These are phyloP conservation scores for Fusarium avenaceum DNA, from an alignment of 2,329 filamentous ascomycete genomes.

Conservation along the genomic window DNA sequence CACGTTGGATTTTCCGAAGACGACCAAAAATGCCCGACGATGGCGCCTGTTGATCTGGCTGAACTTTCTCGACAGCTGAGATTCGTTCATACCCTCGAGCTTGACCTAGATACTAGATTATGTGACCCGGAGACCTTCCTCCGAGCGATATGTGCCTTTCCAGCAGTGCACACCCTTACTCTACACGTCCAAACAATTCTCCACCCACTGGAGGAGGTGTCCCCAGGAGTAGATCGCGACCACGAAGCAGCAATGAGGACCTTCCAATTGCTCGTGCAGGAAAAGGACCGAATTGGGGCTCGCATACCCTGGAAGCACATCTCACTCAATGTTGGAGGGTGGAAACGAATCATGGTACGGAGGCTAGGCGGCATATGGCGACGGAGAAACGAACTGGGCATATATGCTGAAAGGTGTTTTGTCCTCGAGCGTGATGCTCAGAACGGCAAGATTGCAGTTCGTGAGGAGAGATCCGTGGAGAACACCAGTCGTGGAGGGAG, in stretches of 20 bases:
- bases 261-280: conserved; percentile 52
- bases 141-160: conserved; percentile 56
- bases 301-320: conserved; percentile 56
- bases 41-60: conserved; percentile 53
- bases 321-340: conserved; percentile 64
- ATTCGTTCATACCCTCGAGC: conserved; percentile 58
- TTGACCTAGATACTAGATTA: conserved; percentile 61
- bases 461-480: conserved; percentile 50
- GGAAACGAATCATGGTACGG: conserved; percentile 61
- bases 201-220: conserved; percentile 49
- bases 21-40: conserved; percentile 58
- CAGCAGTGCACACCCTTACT: conserved; percentile 56
- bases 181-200: conserved; percentile 62
- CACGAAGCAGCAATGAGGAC: conserved; percentile 53
- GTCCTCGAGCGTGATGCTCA: conserved; percentile 53
- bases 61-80: conserved; percentile 52
- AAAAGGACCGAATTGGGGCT: conserved; percentile 42
- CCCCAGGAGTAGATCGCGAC: conserved; percentile 54
- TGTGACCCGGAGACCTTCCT: conserved; percentile 57
- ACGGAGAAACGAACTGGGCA: conserved; percentile 56
- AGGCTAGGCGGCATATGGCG: conserved; percentile 59
- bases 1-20: conserved; percentile 62
- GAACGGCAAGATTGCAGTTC: conserved; percentile 41
- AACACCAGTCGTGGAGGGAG: conserved; percentile 45
- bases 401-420: conserved; percentile 64